Evolutionary conservation across 768 basidiomycete genomes (phyloP).

Genomic region (Leccinellum luteum): DNA sequence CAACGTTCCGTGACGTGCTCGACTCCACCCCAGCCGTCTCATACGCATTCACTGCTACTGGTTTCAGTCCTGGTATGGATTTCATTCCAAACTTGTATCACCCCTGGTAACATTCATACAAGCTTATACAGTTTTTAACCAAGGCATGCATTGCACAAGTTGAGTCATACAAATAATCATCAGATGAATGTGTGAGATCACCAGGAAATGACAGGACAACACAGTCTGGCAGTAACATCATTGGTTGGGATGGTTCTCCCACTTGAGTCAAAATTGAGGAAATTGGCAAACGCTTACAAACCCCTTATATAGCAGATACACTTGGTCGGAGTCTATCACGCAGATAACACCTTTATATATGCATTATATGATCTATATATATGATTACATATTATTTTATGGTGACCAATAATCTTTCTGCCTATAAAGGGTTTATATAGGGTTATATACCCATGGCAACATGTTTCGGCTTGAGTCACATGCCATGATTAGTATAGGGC

Average conservation of each 20-base stretch:
- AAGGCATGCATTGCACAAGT: background rate
- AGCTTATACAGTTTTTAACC: background rate
- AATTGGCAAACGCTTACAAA: background rate
- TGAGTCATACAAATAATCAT: background rate
- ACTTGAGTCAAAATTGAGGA: background rate
- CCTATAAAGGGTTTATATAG: background rate
- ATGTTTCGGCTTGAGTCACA: background rate
- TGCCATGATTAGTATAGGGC: background rate
- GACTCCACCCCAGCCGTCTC: constrained; percentile 67
- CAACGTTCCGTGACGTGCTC: constrained; percentile 63
- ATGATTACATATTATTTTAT: background rate
- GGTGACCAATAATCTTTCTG: background rate
- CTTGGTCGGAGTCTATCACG: too few species aligned
- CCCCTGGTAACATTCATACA: background rate
- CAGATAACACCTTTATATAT: background rate
- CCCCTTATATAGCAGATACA: too few species aligned
- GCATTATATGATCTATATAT: background rate
- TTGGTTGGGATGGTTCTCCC: background rate
- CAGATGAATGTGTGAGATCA: background rate
- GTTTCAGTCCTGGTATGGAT: constrained; percentile 38
- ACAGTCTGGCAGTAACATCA: background rate
- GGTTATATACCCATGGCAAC: background rate
- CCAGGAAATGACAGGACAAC: background rate
- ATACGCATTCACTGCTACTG: constrained; percentile 66
- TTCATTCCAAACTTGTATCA: background rate